Conservation (phyloP, 2,329 filamentous ascomycete genomes). For the Epicoccum nigrum region DNA sequence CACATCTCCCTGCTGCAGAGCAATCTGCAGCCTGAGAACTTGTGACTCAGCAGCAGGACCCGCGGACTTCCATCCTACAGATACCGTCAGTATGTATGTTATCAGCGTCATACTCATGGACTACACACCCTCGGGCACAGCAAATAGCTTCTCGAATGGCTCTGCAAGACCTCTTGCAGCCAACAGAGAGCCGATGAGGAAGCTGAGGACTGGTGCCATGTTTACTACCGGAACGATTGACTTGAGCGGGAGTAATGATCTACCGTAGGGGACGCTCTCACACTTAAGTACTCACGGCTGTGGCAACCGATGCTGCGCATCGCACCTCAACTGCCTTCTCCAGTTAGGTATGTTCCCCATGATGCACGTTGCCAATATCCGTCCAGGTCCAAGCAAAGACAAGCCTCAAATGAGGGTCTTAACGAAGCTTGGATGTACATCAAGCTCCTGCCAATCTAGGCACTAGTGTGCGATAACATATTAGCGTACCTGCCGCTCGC, state of each 20-base stretch:
- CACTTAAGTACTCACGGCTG: constrained; percentile 6
- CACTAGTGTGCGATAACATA: constrained; percentile 10
- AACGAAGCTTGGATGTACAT: constrained; percentile 12
- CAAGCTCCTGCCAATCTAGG: constrained; percentile 14
- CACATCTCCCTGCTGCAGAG: constrained; percentile 35
- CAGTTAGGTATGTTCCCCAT: constrained; percentile 5
- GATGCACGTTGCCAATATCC: constrained; percentile 9
- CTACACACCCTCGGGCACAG: constrained; percentile 28
- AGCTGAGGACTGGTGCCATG: constrained; percentile 32
- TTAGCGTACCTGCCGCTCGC: constrained; percentile 6
- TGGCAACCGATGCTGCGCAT: neutral
- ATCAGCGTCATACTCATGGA: too few relatives aligned
- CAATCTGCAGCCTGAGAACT: constrained; percentile 38
- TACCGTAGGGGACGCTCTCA: neutral
- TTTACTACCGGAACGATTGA: constrained; percentile 18
- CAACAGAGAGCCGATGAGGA: constrained; percentile 34
- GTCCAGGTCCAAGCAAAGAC: constrained; percentile 10
- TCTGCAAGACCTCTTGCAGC: constrained; percentile 29
- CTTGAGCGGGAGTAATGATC: constrained; percentile 18
- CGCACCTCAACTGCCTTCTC: constrained; percentile 15
- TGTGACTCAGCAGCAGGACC: constrained; percentile 26
- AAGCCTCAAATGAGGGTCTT: constrained; percentile 10
- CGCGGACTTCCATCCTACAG: constrained; percentile 33
- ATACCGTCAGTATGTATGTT: neutral
- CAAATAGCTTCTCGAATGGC: constrained; percentile 35